These are phyloP conservation scores for Hypericum androsaemum DNA, from an alignment of 345 rosid genomes.

Conservation along the genomic window DNA sequence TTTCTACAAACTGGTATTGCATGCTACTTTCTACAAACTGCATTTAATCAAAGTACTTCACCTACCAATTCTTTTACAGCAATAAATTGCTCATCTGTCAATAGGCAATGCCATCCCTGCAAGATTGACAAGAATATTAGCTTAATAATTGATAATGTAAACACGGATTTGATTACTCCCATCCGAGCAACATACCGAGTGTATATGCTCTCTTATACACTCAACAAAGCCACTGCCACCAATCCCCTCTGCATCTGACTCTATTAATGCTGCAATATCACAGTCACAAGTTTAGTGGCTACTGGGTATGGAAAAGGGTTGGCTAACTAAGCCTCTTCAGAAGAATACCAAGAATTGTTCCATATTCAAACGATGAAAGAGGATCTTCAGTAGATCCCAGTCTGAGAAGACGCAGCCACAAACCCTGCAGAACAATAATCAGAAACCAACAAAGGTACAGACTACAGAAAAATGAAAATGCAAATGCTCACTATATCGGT, in stretches of 20 bases:
- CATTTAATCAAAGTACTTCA: neutral
- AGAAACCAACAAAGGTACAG: neutral
- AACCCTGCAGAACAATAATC: conserved; percentile 41
- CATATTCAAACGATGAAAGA: conserved; percentile 96
- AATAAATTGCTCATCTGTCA: conserved; percentile 93
- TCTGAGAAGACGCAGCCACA: conserved; percentile 91
- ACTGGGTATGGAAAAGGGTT: conserved; percentile 5
- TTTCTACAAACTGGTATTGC: too few relatives aligned
- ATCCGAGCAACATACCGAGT: conserved; percentile 48
- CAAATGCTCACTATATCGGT: neutral
- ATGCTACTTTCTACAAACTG: too few relatives aligned
- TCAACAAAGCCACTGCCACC: conserved; percentile 99
- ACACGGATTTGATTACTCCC: conserved; percentile 11
- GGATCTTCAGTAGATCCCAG: conserved; percentile 90
- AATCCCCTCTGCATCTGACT: conserved; percentile 99
- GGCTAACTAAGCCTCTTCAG: conserved; percentile 3
- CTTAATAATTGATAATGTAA: conserved; percentile 7
- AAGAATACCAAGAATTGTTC: conserved; percentile 83
- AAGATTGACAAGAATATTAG: conserved; percentile 31
- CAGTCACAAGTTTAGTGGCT: conserved; percentile 9
- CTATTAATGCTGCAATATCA: conserved; percentile 74
- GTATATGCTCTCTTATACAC: conserved; percentile 94
- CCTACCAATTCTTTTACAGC: conserved; percentile 97
- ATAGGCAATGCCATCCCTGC: conserved; percentile 84
- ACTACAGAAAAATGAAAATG: neutral